A percentile compares a stretch with the other conserved stretches of the same genome.
These are phyloP conservation scores for Ogataea pilisensis DNA, from an alignment of 805 yeast species.

Conservation along the genomic window DNA sequence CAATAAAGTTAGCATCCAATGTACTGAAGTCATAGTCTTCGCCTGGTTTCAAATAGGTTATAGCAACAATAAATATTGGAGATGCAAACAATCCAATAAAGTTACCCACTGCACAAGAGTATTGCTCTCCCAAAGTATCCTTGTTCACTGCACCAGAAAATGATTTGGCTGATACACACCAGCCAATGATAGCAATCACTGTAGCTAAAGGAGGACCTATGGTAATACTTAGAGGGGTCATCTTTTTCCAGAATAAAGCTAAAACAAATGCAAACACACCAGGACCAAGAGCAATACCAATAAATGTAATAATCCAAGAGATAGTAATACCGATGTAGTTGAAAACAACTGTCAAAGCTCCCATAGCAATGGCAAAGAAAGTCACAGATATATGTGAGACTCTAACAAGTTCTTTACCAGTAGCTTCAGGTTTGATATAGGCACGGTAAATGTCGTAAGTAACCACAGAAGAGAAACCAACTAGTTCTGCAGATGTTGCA, in stretches of 20 bases:
- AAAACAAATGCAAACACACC: slow-evolving; percentile 45
- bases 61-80: slow-evolving; percentile 26
- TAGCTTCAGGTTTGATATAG: slow-evolving; percentile 37
- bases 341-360: slow-evolving; percentile 35
- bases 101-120: slow-evolving; percentile 41
- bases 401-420: slow-evolving; percentile 34
- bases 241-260: slow-evolving; percentile 39
- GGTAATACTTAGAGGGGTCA: slow-evolving; percentile 32
- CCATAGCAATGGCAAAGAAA: slow-evolving; percentile 42
- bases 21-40: slow-evolving; percentile 27
- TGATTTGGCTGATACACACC: slow-evolving; percentile 40
- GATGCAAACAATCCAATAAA: slow-evolving; percentile 36
- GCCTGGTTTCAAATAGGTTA: slow-evolving; percentile 25
- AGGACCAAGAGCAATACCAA: slow-evolving; percentile 49
- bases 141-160: slow-evolving; percentile 42
- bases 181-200: slow-evolving; percentile 47
- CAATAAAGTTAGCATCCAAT: slow-evolving; percentile 24
- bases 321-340: slow-evolving; percentile 39
- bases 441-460: slow-evolving; percentile 39
- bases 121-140: slow-evolving; percentile 40
- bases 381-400: slow-evolving; percentile 33
- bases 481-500: slow-evolving; percentile 38
- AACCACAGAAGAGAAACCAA: slow-evolving; percentile 37
- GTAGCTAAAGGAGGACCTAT: slow-evolving; percentile 48
- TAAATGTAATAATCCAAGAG: slow-evolving; percentile 39